phyloP scores from a whole-genome alignment of 176 grass and related monocot species.

The Triticum timopheevii region DNA sequence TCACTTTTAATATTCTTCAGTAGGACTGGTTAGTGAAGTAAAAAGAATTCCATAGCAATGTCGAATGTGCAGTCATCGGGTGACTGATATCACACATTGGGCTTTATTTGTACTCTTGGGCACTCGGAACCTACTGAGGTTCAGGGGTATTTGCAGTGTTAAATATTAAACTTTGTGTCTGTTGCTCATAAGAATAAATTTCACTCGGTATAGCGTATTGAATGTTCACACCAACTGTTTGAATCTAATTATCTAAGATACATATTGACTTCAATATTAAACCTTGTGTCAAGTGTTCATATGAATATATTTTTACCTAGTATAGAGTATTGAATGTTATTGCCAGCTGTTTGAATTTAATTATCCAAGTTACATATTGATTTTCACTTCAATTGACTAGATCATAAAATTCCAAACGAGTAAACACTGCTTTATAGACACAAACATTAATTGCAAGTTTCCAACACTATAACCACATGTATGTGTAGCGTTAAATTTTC shows the following conservation, averaged over 20 bases:
- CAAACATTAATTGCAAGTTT: not conserved
- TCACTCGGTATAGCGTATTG: too few species aligned
- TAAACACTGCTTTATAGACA: not conserved
- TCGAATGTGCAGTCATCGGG: not conserved
- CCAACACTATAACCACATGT: not conserved
- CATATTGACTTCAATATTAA: not conserved
- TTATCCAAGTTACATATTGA: not conserved
- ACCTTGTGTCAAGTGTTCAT: not conserved
- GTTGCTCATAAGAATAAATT: not conserved
- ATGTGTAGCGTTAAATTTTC: not conserved
- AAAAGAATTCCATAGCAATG: not conserved
- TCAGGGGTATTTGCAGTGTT: not conserved
- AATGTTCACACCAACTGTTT: not conserved
- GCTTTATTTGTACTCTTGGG: not conserved
- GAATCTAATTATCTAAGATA: not conserved
- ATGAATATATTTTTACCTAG: not conserved
- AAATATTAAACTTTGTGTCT: slow-evolving; percentile 1
- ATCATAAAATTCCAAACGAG: not conserved
- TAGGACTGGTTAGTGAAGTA: not conserved
- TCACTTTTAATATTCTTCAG: not conserved
- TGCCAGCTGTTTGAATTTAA: not conserved
- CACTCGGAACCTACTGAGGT: not conserved
- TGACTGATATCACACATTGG: not conserved
- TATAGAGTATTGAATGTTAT: not conserved
- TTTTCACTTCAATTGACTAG: not conserved